A percentile compares a stretch with the other conserved stretches of the same genome.
These are phyloP conservation scores for Aphanomyces euteiches DNA, from an alignment of 352 stramenopile genomes.

Conservation along the genomic window DNA sequence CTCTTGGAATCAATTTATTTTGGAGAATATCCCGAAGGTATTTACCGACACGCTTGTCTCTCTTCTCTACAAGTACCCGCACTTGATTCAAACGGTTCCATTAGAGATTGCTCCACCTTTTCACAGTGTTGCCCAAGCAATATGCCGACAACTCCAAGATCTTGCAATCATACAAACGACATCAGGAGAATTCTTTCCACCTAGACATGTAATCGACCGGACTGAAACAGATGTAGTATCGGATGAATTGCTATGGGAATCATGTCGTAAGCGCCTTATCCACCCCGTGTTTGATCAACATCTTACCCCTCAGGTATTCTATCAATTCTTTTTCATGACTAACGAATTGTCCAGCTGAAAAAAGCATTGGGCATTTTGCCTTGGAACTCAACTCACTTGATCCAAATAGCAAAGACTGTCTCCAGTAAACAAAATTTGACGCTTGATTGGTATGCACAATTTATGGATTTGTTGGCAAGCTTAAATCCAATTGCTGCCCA, in stretches of 20 bases:
- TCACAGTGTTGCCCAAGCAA: slow-evolving; percentile 10
- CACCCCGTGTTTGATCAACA: background rate
- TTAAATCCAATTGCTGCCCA: slow-evolving; percentile 8
- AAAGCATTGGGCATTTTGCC: slow-evolving; percentile 13
- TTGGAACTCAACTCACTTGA: slow-evolving; percentile 16
- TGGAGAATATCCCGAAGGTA: slow-evolving; percentile 61
- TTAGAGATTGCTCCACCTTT: slow-evolving; percentile 22
- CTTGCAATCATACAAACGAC: slow-evolving; percentile 14
- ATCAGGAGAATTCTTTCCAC: background rate
- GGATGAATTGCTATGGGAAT: background rate
- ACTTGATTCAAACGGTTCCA: slow-evolving; percentile 27
- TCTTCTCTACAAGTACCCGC: slow-evolving; percentile 18
- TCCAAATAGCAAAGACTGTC: slow-evolving; percentile 28
- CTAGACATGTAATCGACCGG: slow-evolving; percentile 5
- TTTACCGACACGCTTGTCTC: slow-evolving; percentile 33
- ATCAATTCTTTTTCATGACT: background rate
- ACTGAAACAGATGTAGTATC: background rate
- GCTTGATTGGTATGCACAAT: background rate
- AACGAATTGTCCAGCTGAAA: slow-evolving; percentile 11
- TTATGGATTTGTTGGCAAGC: background rate
- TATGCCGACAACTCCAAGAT: slow-evolving; percentile 11
- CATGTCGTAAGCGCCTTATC: slow-evolving; percentile 7
- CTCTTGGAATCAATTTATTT: slow-evolving; percentile 87
- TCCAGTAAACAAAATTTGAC: background rate
- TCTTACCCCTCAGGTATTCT: slow-evolving; percentile 1